Conservation (phyloP, 495 filamentous ascomycete species). For the Aspergillus heteromorphus region DNA sequence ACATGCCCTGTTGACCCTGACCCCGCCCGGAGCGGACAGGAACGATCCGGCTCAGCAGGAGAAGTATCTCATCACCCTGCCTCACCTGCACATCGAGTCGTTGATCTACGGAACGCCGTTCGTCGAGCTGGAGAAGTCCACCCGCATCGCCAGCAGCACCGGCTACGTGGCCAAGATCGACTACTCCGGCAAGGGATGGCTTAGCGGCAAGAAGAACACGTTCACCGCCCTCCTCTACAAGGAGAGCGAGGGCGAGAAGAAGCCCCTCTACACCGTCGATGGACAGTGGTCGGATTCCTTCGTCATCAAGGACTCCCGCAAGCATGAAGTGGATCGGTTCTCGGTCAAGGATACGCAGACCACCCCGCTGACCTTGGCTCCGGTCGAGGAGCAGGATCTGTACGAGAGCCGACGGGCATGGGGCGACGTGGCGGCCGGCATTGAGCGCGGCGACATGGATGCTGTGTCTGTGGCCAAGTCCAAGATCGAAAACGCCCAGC, state of each 20-base stretch:
- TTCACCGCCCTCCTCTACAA: slow-evolving; percentile 77
- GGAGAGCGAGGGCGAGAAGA: slow-evolving; percentile 65
- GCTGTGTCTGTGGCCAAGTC: slow-evolving; percentile 69
- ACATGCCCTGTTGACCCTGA: slow-evolving; percentile 78
- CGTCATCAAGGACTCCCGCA: slow-evolving; percentile 68
- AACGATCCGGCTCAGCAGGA: slow-evolving; percentile 49
- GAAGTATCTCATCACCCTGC: slow-evolving; percentile 85
- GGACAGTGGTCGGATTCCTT: slow-evolving; percentile 91
- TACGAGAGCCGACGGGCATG: slow-evolving; percentile 87
- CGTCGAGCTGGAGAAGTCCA: slow-evolving; percentile 78
- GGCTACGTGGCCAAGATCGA: slow-evolving; percentile 91
- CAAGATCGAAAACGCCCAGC: slow-evolving; percentile 87
- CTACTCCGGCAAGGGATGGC: slow-evolving; percentile 88
- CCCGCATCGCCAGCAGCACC: slow-evolving; percentile 76
- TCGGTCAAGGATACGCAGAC: slow-evolving; percentile 55
- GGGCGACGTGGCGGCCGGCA: slow-evolving; percentile 75
- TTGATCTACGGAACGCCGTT: slow-evolving; percentile 87
- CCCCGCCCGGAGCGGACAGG: slow-evolving; percentile 48
- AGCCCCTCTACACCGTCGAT: slow-evolving; percentile 75
- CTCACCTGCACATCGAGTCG: slow-evolving; percentile 88
- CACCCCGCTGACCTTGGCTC: slow-evolving; percentile 65
- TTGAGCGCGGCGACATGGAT: slow-evolving; percentile 78
- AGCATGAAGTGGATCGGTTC: slow-evolving; percentile 66
- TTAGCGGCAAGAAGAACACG: slow-evolving; percentile 91
- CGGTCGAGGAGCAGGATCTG: slow-evolving; percentile 75